A percentile compares a stretch with the other conserved stretches of the same genome.
phyloP scores from a whole-genome alignment of 768 basidiomycete genomes.

The Serendipita sp. region DNA sequence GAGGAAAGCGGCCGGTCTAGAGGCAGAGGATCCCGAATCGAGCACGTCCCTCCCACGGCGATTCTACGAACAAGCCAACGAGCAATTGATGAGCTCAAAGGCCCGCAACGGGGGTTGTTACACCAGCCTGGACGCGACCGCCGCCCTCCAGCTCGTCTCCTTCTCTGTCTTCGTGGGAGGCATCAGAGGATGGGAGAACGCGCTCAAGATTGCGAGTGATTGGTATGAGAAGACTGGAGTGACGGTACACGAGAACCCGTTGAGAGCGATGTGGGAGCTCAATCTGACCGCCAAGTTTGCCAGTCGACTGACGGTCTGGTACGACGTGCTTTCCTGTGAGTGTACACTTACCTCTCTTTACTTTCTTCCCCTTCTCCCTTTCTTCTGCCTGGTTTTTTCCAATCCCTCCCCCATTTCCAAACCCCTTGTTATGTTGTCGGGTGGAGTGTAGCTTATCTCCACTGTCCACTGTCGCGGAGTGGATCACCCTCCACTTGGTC shows the following conservation, averaged over 20 bases:
- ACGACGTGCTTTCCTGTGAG: background rate
- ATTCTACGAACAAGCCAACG: constrained; percentile 52
- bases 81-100: constrained; percentile 40
- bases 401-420: too few relatives aligned
- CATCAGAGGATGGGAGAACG: constrained; percentile 47
- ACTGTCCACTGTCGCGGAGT: too few relatives aligned
- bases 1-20: constrained; percentile 44
- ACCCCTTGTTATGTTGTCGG: too few relatives aligned
- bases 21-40: constrained; percentile 31
- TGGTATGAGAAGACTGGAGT: constrained; percentile 60
- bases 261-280: constrained; percentile 39
- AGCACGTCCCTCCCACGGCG: constrained; percentile 41
- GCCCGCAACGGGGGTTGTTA: constrained; percentile 32
- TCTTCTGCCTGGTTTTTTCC: too few relatives aligned
- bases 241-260: constrained; percentile 45
- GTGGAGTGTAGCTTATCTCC: too few relatives aligned
- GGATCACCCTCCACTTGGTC: too few relatives aligned
- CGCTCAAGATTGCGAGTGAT: constrained; percentile 54
- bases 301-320: constrained; percentile 51
- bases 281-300: constrained; percentile 35
- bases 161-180: constrained; percentile 59
- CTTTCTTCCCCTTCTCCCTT: background rate
- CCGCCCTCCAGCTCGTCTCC: constrained; percentile 59
- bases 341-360: background rate
- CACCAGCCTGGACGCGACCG: constrained; percentile 54